A percentile compares a stretch with the other conserved stretches of the same genome.
phyloP scores from a whole-genome alignment of 139 green algal genomes.

The Chlorella sorokiniana region DNA sequence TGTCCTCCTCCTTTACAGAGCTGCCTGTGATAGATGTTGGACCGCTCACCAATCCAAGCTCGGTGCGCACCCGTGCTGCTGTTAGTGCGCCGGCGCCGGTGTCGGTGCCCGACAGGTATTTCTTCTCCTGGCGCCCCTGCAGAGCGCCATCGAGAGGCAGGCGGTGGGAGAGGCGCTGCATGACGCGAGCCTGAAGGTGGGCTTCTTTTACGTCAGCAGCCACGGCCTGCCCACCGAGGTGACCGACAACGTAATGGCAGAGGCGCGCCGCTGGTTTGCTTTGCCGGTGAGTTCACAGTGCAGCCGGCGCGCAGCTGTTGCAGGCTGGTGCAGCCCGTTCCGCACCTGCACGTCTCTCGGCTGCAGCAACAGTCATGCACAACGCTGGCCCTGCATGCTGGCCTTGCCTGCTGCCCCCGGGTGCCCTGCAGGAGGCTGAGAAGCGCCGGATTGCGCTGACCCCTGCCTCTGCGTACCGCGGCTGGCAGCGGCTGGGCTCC shows the following conservation, averaged over 20 bases:
- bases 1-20: too few relatives aligned
- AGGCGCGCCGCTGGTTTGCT: conserved; percentile 53
- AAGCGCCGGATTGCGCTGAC: conserved; percentile 50
- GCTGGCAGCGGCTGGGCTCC: conserved; percentile 61
- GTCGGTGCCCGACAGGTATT: too few relatives aligned
- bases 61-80: too few relatives aligned
- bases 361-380: too few relatives aligned
- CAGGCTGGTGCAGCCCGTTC: too few relatives aligned
- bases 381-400: background rate
- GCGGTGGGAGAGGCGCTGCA: conserved; percentile 32
- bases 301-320: background rate
- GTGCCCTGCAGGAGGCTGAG: conserved; percentile 32
- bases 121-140: background rate
- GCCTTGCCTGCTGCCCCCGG: background rate
- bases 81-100: too few relatives aligned
- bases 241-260: conserved; percentile 32
- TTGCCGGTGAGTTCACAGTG: conserved; percentile 46
- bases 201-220: conserved; percentile 61
- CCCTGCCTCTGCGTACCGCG: conserved; percentile 45
- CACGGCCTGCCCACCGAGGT: conserved; percentile 46
- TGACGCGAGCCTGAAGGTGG: conserved; percentile 52
- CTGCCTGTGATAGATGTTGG: too few relatives aligned
- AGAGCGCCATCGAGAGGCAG: background rate
- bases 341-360: too few relatives aligned
- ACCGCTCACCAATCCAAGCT: too few relatives aligned